phyloP scores from a whole-genome alignment of 345 rosid genomes.

The Aethionema arabicum region DNA sequence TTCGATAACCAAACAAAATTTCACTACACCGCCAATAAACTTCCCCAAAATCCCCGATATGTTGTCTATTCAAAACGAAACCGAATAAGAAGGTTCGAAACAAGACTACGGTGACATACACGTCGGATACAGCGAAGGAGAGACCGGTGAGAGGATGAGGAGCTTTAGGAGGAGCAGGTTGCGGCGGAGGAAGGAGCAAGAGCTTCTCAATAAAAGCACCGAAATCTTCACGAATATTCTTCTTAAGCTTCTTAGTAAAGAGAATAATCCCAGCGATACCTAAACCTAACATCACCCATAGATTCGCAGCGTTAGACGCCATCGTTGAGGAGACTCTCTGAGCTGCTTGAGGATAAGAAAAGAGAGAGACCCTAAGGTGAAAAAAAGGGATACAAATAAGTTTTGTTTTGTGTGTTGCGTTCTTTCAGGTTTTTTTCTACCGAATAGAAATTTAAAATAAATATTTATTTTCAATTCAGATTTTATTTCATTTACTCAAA shows the following conservation, averaged over 20 bases:
- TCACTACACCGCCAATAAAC: conserved; percentile 8
- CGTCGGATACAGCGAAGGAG: conserved; percentile 79
- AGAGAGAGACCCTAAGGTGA: conserved; percentile 30
- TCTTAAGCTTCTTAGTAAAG: conserved; percentile 63
- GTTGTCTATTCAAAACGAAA: not conserved
- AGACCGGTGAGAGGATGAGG: conserved; percentile 92
- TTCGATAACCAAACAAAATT: conserved; percentile 15
- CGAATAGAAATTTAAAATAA: too few species aligned
- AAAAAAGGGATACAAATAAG: not conserved
- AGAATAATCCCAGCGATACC: conserved; percentile 81
- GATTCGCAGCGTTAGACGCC: conserved; percentile 70
- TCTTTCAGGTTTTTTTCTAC: not conserved
- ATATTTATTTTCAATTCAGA: too few species aligned
- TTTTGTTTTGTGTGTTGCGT: not conserved
- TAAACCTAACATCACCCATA: conserved; percentile 82
- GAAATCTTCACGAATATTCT: conserved; percentile 64
- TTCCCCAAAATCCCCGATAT: not conserved
- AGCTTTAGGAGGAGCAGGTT: conserved; percentile 96
- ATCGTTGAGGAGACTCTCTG: conserved; percentile 33
- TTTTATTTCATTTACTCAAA: too few species aligned
- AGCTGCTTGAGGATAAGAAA: conserved; percentile 32
- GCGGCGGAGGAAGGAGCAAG: conserved; percentile 90
- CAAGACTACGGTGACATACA: conserved; percentile 41
- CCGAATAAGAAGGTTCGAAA: conserved; percentile 12
- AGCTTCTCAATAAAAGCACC: conserved; percentile 87